Percentiles rank a stretch among this genome's conserved stretches.
phyloP scores from a whole-genome alignment of 306 rosid species.

The Rosa multiflora region DNA sequence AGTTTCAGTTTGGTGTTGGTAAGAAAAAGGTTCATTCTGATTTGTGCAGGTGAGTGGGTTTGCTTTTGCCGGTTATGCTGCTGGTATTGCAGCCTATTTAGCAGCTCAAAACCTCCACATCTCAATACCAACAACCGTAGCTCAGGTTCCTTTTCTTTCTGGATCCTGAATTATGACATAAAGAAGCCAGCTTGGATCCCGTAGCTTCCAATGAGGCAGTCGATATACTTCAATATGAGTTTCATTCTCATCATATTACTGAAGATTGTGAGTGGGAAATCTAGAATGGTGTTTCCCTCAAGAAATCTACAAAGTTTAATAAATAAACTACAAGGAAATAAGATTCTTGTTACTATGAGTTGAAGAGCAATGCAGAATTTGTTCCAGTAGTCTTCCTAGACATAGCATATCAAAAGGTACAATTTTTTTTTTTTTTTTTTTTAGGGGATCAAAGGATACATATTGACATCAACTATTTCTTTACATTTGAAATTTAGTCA shows the following conservation, averaged over 20 bases:
- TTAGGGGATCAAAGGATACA: not conserved
- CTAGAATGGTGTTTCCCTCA: constrained; percentile 4
- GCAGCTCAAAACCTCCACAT: constrained; percentile 61
- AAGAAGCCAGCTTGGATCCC: constrained; percentile 16
- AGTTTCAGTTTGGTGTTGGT: constrained; percentile 6
- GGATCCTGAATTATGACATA: constrained; percentile 40
- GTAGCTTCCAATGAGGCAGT: constrained; percentile 17
- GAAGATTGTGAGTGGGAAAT: not conserved
- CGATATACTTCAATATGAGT: not conserved
- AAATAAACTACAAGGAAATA: not conserved
- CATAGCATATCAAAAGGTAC: not conserved
- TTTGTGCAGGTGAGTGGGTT: constrained; percentile 83
- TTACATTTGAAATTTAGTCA: not conserved
- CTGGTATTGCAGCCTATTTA: constrained; percentile 79
- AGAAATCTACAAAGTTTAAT: not conserved
- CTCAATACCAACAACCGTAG: constrained; percentile 66
- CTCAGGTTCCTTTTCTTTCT: constrained; percentile 65
- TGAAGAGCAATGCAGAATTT: not conserved
- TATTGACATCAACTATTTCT: not conserved
- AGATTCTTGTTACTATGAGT: not conserved
- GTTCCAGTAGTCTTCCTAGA: not conserved
- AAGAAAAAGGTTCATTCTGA: constrained; percentile 5
- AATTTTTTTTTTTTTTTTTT: no score
- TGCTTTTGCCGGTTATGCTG: constrained; percentile 91
- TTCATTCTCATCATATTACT: not conserved